Evolutionary conservation across 257 asterid species (phyloP).

Genomic region (Ocimum tenuiflorum): DNA sequence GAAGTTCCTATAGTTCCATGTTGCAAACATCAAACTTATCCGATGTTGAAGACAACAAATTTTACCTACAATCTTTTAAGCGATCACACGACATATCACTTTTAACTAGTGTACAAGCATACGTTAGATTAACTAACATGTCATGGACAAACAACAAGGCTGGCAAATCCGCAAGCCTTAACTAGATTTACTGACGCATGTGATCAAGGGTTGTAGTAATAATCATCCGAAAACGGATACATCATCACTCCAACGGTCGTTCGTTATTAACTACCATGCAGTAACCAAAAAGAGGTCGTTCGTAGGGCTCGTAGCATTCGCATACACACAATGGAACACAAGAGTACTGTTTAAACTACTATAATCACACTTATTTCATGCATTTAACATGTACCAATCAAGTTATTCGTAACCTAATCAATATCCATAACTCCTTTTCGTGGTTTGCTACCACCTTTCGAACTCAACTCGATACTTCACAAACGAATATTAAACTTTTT

Average conservation of each 20-base stretch:
- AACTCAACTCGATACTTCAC: no score
- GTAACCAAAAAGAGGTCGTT: no score
- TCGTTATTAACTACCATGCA: not conserved
- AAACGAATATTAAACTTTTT: no score
- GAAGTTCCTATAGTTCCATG: no score
- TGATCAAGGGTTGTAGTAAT: not conserved
- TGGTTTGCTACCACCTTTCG: not conserved
- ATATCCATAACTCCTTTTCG: not conserved
- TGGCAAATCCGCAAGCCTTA: not conserved
- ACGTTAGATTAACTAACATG: not conserved
- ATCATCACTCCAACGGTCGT: no score
- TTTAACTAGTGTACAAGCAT: not conserved
- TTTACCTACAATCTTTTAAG: no score
- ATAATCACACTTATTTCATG: not conserved
- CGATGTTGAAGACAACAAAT: no score
- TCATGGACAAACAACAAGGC: not conserved
- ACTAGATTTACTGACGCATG: not conserved
- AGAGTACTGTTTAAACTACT: not conserved
- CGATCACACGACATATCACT: no score
- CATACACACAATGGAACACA: not conserved
- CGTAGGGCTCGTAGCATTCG: no score
- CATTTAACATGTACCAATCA: not conserved
- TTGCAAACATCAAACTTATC: no score
- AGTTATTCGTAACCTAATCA: not conserved
- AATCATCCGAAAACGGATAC: not conserved